phyloP scores from a whole-genome alignment of 1,284 basidiomycete species.

The Schizopora paradoxa region DNA sequence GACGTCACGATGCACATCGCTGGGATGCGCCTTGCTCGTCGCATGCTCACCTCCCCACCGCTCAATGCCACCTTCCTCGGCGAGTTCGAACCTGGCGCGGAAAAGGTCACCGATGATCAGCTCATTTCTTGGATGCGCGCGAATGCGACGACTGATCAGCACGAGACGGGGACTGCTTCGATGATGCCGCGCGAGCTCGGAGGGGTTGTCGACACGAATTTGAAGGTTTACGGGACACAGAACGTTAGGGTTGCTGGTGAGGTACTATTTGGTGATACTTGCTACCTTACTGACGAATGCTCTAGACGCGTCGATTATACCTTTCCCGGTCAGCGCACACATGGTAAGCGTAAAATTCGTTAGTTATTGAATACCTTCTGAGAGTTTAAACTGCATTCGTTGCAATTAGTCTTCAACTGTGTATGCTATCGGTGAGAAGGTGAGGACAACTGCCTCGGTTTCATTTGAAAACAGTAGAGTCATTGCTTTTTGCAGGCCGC shows the following conservation, averaged over 20 bases:
- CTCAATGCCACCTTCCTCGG: constrained; percentile 33
- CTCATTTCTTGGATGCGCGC: constrained; percentile 40
- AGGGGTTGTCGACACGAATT: constrained; percentile 49
- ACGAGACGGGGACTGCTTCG: constrained; percentile 40
- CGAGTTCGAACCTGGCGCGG: constrained; percentile 31
- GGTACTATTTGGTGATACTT: background rate
- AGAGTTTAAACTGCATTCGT: background rate
- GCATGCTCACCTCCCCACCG: constrained; percentile 11
- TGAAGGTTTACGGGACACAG: constrained; percentile 38
- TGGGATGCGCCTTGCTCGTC: constrained; percentile 14
- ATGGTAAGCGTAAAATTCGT: constrained; percentile 1
- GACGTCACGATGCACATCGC: constrained; percentile 17
- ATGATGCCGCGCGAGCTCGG: constrained; percentile 56
- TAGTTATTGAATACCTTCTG: background rate
- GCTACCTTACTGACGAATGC: background rate
- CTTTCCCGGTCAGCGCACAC: constrained; percentile 14
- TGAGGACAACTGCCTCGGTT: too few relatives aligned
- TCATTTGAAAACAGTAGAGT: too few relatives aligned
- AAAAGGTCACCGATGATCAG: constrained; percentile 43
- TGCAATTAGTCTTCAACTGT: constrained; percentile 9
- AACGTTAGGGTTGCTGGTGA: constrained; percentile 45
- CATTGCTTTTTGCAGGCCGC: too few relatives aligned
- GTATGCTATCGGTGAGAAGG: constrained; percentile 19
- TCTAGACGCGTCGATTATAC: constrained; percentile 8
- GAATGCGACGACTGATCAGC: constrained; percentile 31